Evolutionary conservation across 768 basidiomycete genomes (phyloP), one percentile per base, ranked within the genome.

Genomic region (Suillus subluteus): DNA sequence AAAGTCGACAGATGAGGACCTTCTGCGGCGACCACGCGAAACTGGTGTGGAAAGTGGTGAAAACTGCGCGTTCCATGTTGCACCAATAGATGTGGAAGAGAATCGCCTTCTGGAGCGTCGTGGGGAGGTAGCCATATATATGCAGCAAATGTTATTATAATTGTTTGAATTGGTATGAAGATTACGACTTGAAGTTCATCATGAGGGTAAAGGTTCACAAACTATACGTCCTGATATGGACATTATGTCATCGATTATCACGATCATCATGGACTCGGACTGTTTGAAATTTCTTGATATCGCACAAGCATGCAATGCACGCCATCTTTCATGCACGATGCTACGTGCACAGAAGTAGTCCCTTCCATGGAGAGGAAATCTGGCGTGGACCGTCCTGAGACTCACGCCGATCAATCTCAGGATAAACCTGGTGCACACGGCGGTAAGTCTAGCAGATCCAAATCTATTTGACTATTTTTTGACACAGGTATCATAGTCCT

Each of bases 41-140:
- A 65, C 55, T 48, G 72, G 23, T 26, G 67, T 46, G 23, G 64
- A 35, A 37, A 63, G 35, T 37, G 72, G 68, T 9, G 66, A 56
- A 38, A 58, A 35, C 35, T 35, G 35, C 12, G 69, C 43, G 32
- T 69, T 65, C 76, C 78, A 76, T 18, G 74, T 58, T 21, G 69
- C 54, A 43, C 64, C 73, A 16, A 74, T 62, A 11, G 76, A 79
- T 16, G 73, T 64, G 18, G 70, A 76, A 23, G 76, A 78, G 62
- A 73, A 78, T 62, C 76, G 76, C 55, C 76, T 77, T 62, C 70
- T 74, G 58, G 78, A 70, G 52, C 75, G 76, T 69, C 76, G 70
- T 58, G 76, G 78, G 43, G 76, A 78, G 44, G 72, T 65, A n/a
- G 74, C 78, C 76, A 32, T 32, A 32, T 26, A 79, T 77, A 6